A percentile compares a stretch with the other conserved stretches of the same genome.
Conservation (phyloP, 495 filamentous ascomycete species). For the Thermothielavioides terrestris region DNA sequence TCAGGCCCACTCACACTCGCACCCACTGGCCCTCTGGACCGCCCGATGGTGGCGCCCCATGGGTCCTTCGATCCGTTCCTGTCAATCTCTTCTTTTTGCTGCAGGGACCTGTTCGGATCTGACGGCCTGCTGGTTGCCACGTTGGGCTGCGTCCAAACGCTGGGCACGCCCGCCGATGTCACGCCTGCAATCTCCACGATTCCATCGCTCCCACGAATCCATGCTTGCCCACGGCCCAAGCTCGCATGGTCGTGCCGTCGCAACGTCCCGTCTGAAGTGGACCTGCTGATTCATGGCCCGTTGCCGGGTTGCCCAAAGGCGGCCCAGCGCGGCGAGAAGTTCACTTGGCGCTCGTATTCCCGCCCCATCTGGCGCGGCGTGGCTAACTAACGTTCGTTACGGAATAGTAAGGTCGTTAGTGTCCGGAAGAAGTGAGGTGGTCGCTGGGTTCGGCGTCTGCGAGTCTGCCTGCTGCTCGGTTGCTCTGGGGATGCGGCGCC, state of each 20-base stretch:
- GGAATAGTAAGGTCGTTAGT: no score
- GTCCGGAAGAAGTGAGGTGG: no score
- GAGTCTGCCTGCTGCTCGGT: no score
- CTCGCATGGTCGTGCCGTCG: background rate
- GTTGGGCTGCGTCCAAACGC: background rate
- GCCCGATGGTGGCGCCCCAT: background rate
- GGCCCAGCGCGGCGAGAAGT: slow-evolving; percentile 1
- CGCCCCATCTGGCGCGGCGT: background rate
- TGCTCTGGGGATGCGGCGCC: no score
- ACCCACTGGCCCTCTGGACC: no score
- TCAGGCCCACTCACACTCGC: no score
- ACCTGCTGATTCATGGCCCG: background rate
- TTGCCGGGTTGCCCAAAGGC: background rate
- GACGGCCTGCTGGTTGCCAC: background rate
- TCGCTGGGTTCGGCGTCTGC: no score
- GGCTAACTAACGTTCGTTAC: background rate
- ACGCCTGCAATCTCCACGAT: slow-evolving; percentile 3
- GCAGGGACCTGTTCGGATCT: background rate
- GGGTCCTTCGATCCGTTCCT: background rate
- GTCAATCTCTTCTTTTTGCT: background rate
- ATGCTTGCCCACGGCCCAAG: background rate
- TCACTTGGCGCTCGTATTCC: slow-evolving; percentile 6
- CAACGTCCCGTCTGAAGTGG: background rate
- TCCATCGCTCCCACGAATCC: background rate
- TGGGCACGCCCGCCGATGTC: background rate